phyloP scores from a whole-genome alignment of 345 rosid genomes.

The Salix udensis region DNA sequence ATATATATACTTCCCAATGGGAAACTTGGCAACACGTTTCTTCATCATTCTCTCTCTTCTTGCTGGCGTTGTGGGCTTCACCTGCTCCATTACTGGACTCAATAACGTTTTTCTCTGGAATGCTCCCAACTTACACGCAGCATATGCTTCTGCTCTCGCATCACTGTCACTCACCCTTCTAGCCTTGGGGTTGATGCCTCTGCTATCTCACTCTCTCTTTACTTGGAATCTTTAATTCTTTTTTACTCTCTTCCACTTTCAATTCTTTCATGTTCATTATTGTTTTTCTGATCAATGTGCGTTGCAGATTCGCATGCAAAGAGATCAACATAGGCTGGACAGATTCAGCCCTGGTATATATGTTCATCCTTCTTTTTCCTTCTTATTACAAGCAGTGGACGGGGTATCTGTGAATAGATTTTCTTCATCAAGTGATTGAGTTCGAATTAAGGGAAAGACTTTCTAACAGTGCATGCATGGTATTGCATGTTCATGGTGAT shows the following conservation, averaged over 20 bases:
- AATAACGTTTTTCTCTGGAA: conserved; percentile 43
- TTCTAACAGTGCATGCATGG: no score
- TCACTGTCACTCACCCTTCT: conserved; percentile 67
- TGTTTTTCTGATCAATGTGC: not conserved
- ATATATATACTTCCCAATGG: conserved; percentile 76
- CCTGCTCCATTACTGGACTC: conserved; percentile 59
- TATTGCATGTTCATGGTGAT: not conserved
- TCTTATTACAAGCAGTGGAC: no score
- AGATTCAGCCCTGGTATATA: conserved; percentile 68
- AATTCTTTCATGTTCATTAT: no score
- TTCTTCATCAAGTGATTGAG: no score
- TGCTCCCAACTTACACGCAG: conserved; percentile 52
- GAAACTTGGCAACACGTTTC: conserved; percentile 80
- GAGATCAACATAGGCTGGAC: conserved; percentile 80
- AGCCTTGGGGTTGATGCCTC: conserved; percentile 63
- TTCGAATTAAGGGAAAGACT: no score
- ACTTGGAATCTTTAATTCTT: no score
- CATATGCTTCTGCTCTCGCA: conserved; percentile 61
- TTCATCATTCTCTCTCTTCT: conserved; percentile 66
- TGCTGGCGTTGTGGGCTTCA: conserved; percentile 73
- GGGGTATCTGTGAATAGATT: no score
- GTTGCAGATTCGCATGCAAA: conserved; percentile 76
- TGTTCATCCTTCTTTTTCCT: conserved; percentile 2
- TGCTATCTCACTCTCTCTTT: not conserved
- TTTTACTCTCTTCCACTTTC: not conserved